Base-by-base conservation (phyloP, 371 early-diverging fungal species). In the Lichtheimia corymbifera region DNA sequence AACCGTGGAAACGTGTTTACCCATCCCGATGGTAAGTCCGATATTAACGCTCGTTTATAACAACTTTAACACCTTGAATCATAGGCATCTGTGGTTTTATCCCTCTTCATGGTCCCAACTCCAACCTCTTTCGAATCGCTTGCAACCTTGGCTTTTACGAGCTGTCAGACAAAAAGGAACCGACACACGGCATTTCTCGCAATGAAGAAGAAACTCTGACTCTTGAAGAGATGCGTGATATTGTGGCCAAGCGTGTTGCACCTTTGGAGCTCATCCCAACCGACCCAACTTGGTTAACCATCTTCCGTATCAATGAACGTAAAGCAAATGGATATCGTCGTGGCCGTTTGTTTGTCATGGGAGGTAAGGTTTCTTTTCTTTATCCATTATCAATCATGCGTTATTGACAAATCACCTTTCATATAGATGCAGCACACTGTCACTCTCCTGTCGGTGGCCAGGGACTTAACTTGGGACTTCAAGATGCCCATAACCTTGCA, bases 401-500 rank as follows among this genome's bases (percentile, higher is more conserved):
- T 41, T 14, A 12, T 17, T 51, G 51, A 51, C 51, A 4, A 14
- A 13, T 5, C 22, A 18, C 22, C 27, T 24, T 14, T 40, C 7
- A 40, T 18, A 54, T 52, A 64, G 79, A 78, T 67, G 63, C 79
- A 35, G 71, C 73, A 12, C 78, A 77, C 41, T 77, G 77, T 22
- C 77, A 76, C 42, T 73, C 73, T 0, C 77, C 77, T 30, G 60
- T 60, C 27, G 77, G 73, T 56, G 57, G 51, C 3, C 75, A 75
- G 59, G 77, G 77, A 9, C 65, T 76, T 70, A 76, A 76, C 27
- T 17, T 76, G 18, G 73, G 77, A 5, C 22, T 76, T 5, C 69
- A 73, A 44, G 77, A 76, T 65, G 74, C 74, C 22, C 59, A 72
- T 18, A 76, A 79, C 17, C 63, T 79, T 49, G 76, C 72, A 22